Percentiles rank a stretch among this genome's conserved stretches.
phyloP scores from a whole-genome alignment of 441 rosid genomes.

The Erodium texanum region DNA sequence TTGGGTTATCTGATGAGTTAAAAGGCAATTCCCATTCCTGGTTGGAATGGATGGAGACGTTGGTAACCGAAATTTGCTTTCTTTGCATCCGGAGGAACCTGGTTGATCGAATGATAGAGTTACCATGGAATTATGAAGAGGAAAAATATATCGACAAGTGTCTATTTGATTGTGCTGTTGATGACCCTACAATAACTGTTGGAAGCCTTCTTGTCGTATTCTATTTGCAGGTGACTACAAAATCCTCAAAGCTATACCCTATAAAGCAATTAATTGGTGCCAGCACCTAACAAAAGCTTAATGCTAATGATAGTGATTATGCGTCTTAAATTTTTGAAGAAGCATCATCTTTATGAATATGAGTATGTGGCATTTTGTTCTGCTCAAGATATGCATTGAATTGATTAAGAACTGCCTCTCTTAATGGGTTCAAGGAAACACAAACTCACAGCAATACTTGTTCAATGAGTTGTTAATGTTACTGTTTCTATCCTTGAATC shows the following conservation, averaged over 20 bases:
- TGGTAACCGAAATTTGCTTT: conserved; percentile 80
- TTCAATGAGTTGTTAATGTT: background rate
- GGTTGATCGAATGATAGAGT: conserved; percentile 77
- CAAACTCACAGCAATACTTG: background rate
- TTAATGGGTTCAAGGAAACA: background rate
- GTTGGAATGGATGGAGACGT: conserved; percentile 64
- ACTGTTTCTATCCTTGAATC: background rate
- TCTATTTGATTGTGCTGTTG: conserved; percentile 59
- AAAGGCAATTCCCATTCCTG: conserved; percentile 41
- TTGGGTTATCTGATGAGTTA: conserved; percentile 31
- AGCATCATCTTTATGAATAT: background rate
- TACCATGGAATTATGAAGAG: conserved; percentile 82
- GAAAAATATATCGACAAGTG: conserved; percentile 72
- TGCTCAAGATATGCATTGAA: background rate
- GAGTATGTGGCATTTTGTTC: background rate
- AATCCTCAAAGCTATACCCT: background rate
- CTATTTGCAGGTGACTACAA: conserved; percentile 69
- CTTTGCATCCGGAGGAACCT: conserved; percentile 76
- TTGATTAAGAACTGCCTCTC: background rate
- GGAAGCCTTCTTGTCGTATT: conserved; percentile 81
- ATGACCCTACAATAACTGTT: conserved; percentile 56
- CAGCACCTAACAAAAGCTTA: background rate
- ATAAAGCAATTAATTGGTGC: background rate
- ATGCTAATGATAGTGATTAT: background rate
- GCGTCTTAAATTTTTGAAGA: background rate